These are phyloP conservation scores for Pythium pyrilobum DNA, from an alignment of 352 stramenopile genomes.

Conservation along the genomic window DNA sequence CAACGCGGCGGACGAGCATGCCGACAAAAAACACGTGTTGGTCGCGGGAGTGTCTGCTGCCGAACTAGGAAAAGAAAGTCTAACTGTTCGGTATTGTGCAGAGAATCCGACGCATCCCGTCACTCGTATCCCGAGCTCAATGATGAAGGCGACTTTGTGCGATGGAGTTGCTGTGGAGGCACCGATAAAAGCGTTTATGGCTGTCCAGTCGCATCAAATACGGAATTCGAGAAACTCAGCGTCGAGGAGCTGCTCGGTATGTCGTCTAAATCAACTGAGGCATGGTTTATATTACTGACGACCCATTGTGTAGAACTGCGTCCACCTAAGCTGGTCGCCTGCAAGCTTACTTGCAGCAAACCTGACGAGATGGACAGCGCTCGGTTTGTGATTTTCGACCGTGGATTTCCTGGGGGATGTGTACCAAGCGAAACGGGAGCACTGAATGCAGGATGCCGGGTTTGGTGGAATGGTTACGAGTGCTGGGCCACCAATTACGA, in stretches of 20 bases:
- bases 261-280: neutral
- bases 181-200: conserved; percentile 48
- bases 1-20: conserved; percentile 7
- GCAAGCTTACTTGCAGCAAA: conserved; percentile 21
- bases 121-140: conserved; percentile 54
- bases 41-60: no score
- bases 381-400: conserved; percentile 49
- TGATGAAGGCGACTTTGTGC: conserved; percentile 48
- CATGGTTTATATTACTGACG: neutral
- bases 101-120: conserved; percentile 30
- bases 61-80: conserved; percentile 3
- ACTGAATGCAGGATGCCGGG: conserved; percentile 30
- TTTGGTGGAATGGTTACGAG: conserved; percentile 37
- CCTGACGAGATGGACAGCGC: neutral
- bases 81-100: neutral
- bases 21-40: no score
- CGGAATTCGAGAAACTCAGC: neutral
- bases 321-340: conserved; percentile 37
- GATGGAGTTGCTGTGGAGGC: conserved; percentile 58
- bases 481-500: conserved; percentile 48
- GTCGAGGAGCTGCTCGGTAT: conserved; percentile 12
- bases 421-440: neutral
- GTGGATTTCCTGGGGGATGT: conserved; percentile 16
- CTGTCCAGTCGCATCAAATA: conserved; percentile 26
- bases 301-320: conserved; percentile 7